Conservation (phyloP, 2,329 filamentous ascomycete genomes). For the Penicillium italicum region DNA sequence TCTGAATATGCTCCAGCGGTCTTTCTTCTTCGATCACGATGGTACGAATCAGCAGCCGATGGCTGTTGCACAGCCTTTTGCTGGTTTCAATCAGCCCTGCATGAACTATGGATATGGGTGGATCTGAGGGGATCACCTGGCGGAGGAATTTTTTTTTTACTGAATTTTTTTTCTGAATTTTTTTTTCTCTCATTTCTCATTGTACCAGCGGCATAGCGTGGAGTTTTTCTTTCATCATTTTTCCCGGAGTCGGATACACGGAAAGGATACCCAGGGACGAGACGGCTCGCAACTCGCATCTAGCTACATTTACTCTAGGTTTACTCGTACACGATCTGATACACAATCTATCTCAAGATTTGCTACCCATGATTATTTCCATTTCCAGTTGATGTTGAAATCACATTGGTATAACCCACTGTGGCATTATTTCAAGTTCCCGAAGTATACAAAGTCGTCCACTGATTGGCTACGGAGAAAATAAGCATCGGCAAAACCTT, state of each 20-base stretch:
- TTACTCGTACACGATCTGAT: background rate
- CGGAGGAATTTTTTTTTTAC: slow-evolving; percentile 6
- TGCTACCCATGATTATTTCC: background rate
- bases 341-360: background rate
- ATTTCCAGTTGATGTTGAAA: background rate
- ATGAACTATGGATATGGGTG: slow-evolving; percentile 37
- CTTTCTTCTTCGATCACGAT: slow-evolving; percentile 36
- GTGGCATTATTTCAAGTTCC: background rate
- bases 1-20: slow-evolving; percentile 29
- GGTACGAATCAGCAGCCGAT: slow-evolving; percentile 24
- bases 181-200: background rate
- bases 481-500: slow-evolving; percentile 12
- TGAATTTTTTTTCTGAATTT: slow-evolving; percentile 6
- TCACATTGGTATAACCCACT: too few relatives aligned
- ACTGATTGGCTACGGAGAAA: slow-evolving; percentile 12
- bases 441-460: background rate
- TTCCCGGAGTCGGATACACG: slow-evolving; percentile 19
- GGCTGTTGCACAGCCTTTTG: slow-evolving; percentile 25
- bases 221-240: slow-evolving; percentile 25
- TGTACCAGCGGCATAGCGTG: slow-evolving; percentile 33
- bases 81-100: slow-evolving; percentile 29
- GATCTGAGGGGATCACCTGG: slow-evolving; percentile 23
- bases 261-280: slow-evolving; percentile 29
- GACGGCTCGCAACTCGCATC: background rate
- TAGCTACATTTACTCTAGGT: background rate